Evolutionary conservation across 768 basidiomycete species (phyloP), one percentile per base, ranked within the genome.

Genomic region (Tricholoma saponaceum): DNA sequence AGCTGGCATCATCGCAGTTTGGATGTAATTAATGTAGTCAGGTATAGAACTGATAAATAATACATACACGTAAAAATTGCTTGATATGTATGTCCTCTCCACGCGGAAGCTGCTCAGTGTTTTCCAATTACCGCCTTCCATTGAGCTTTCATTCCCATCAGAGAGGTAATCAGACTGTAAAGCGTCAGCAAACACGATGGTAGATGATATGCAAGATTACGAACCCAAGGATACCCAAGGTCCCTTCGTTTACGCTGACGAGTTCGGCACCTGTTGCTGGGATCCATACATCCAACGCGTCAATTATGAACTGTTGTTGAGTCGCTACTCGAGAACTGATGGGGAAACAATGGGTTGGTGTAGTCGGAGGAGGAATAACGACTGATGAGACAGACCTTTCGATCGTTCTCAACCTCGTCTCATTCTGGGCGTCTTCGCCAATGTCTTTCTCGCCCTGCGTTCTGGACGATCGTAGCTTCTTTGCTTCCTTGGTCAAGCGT

Each of bases 261-360:
- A 90, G 74, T 14, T 89, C 91, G 39, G 95, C 79, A 57, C 82
- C 88, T 18, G 87, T 86, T 6, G 93, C 90, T 5, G 97, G 97
- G 64, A 95, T 85, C 86, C 89, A 95, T 58, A 94, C 72, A 69
- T 99, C 97, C 57, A 95, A 76, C 18, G 84, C 66, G 70, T 99
- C 97, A 58, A 91, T 85, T 55, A 88, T 73, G 63, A 98, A 82
- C 71, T 98, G 97, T 61, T 83, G 83, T 26, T 86, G 83, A 28
- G 86, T 80, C 5, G 81, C 83, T 49, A 79, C 76, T 49, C 86
- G 84, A 65, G 87, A 80, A 41, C 86, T 89, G 64, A 56, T 35
- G 52, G 60, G 58, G 51, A 23, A 37, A 23, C 32, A 26, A 43
- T 32, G 8, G 32, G 12, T 28, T 13, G 55, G 12, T 35, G n/a